Conservation (phyloP, 257 asterid species). For the Solanum rostratum region DNA sequence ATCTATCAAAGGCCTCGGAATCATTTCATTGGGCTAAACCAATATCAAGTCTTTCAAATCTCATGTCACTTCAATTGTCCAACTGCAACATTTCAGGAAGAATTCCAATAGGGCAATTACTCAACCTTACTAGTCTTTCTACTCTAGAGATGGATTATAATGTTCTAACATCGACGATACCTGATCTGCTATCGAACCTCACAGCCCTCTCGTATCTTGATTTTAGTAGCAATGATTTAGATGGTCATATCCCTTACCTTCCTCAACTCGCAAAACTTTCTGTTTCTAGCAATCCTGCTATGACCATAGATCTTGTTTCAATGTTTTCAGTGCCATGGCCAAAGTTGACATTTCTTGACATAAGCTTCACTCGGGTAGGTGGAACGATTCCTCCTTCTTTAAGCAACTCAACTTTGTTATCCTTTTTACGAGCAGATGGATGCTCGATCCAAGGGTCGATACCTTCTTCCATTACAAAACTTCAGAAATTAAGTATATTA, state of each 20-base stretch:
- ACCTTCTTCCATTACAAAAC: not conserved
- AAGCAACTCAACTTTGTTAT: not conserved
- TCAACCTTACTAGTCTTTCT: not conserved
- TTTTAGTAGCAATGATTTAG: not conserved
- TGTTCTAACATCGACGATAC: not conserved
- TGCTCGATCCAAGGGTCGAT: conserved; percentile 7
- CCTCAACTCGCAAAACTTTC: not conserved
- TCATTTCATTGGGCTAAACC: conserved; percentile 4
- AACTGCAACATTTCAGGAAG: conserved; percentile 1
- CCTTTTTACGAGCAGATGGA: not conserved
- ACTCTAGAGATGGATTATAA: not conserved
- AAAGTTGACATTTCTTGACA: not conserved
- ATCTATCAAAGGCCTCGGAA: not conserved
- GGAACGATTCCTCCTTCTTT: conserved; percentile 1
- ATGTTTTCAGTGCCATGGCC: not conserved
- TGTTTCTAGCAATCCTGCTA: conserved; percentile 1
- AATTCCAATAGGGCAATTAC: not conserved
- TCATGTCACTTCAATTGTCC: not conserved
- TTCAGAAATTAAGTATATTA: not conserved
- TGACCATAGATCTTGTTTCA: not conserved
- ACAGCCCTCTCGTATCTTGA: not conserved
- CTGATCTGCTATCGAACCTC: not conserved
- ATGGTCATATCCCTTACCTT: conserved; percentile 2
- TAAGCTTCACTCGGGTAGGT: not conserved
- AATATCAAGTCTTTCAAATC: not conserved